Conservation (phyloP, 441 rosid genomes). For the Codiaeum variegatum region DNA sequence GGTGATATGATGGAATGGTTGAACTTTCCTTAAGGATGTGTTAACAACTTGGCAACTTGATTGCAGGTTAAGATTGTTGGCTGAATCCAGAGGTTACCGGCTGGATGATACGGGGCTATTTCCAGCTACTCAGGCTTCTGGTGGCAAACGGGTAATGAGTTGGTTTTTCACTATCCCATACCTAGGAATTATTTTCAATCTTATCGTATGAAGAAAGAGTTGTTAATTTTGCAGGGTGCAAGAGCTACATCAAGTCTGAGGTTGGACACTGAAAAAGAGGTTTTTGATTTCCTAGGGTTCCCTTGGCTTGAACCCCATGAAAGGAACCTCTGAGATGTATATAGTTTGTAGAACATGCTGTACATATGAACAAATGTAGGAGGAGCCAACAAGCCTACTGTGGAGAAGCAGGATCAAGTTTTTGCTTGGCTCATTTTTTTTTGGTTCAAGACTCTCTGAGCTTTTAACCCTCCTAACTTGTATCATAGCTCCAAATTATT, state of each 20-base stretch:
- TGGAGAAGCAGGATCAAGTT: slow-evolving; percentile 1
- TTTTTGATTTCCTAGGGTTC: slow-evolving; percentile 77
- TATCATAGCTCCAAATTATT: neutral
- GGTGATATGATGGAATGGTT: slow-evolving; percentile 4
- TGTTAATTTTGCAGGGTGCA: slow-evolving; percentile 48
- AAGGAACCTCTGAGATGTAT: slow-evolving; percentile 56
- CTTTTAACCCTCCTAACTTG: neutral
- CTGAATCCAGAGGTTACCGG: slow-evolving; percentile 77
- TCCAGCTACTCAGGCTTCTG: slow-evolving; percentile 72
- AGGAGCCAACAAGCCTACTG: slow-evolving; percentile 5
- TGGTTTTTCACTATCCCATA: neutral
- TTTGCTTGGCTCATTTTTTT: neutral
- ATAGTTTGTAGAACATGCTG: slow-evolving; percentile 6
- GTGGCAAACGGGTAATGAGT: slow-evolving; percentile 60
- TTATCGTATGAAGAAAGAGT: neutral
- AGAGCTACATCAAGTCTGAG: slow-evolving; percentile 59
- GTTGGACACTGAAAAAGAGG: slow-evolving; percentile 62
- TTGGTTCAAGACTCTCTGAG: neutral
- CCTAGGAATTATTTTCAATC: neutral
- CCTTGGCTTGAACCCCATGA: slow-evolving; percentile 79
- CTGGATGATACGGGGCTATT: slow-evolving; percentile 89
- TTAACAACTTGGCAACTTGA: neutral
- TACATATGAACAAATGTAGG: neutral
- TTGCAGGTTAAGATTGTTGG: slow-evolving; percentile 81
- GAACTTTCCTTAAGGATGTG: neutral